Evolutionary conservation across 2,329 filamentous ascomycete genomes (phyloP).

Genomic region (Paraconiothyrium sp.): DNA sequence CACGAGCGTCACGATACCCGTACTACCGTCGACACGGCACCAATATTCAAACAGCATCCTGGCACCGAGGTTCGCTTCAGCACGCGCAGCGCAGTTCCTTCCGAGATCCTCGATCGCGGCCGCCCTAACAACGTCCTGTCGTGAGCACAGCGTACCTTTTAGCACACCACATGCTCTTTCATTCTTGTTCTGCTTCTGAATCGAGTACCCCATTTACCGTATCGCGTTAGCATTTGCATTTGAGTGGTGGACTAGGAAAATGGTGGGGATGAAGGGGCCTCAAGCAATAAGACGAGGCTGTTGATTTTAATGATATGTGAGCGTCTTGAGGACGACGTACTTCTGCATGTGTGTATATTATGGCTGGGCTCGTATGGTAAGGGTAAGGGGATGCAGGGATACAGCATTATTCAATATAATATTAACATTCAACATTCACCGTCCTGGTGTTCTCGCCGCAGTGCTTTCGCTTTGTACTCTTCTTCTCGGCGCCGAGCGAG

Average conservation of each 20-base stretch:
- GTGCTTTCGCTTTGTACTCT: no score
- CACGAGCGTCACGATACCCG: constrained; percentile 46
- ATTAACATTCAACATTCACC: constrained; percentile 1
- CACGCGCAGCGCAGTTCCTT: constrained; percentile 48
- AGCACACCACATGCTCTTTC: background rate
- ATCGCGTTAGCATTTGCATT: constrained; percentile 8
- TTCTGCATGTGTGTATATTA: constrained; percentile 13
- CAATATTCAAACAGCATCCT: constrained; percentile 52
- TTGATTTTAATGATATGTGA: constrained; percentile 2
- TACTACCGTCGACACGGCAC: constrained; percentile 47
- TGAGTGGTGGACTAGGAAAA: constrained; percentile 1
- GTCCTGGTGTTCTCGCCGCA: no score
- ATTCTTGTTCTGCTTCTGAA: constrained; percentile 5
- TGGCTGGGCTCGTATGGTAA: background rate
- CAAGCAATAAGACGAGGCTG: background rate
- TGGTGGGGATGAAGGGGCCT: background rate
- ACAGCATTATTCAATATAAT: constrained; percentile 14
- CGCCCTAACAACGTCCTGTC: constrained; percentile 27
- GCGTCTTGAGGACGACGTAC: background rate
- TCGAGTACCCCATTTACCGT: background rate
- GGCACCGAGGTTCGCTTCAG: constrained; percentile 53
- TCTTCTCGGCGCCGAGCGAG: no score
- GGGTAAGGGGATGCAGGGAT: background rate
- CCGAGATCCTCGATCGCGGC: constrained; percentile 49
- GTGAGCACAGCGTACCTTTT: constrained; percentile 9